Evolutionary conservation across 305 asterid species (phyloP), one percentile per base, ranked within the genome.

Genomic region (Striga hermonthica): DNA sequence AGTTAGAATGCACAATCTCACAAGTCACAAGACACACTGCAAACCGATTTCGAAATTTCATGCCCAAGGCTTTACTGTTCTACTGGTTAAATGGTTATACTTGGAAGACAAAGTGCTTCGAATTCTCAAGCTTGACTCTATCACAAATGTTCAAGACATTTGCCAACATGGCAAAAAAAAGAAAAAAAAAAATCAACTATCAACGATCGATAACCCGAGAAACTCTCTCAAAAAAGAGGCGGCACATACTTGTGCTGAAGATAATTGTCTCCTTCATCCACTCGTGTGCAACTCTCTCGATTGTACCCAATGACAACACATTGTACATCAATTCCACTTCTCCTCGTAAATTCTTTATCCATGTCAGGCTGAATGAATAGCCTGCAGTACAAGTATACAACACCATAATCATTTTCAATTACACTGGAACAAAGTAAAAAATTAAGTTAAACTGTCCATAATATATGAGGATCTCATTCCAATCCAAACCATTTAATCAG

Each of bases 251-350:
- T 3, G 86, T 66, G 82, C 97, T 73, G 76, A 92, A 90, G 74
- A 75, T 72, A 13, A 87, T 41, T n/a, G 80, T 73, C 45, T 86
- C 88, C 81, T 78, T 84, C 91, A 90, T 90, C 96, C 96, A 92
- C 62, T 84, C 95, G 4, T 95, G 96, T 28, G 96, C 97, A 38
- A 86, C 85, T 75, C 86, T 86, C 66, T 87, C 90, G 14, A 90
- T 73, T 8, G 96, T 87, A 59, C 98, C 98, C 72, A 92, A 63
- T 1, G 98, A 90, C 56, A 73, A 66, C 49, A 80, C 77, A 0
- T 75, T 81, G 78, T 92, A 92, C 28, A 84, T 65, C 44, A 90
- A 12, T 69, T 87, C 94, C 0, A 75, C 72, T 80, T 88, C 87
- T 4, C 87, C 85, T 2, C 16, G 7, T 31, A 81, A 60, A 64